Evolutionary conservation across 768 basidiomycete genomes (phyloP).

Genomic region (Agrocybe chaxingu): DNA sequence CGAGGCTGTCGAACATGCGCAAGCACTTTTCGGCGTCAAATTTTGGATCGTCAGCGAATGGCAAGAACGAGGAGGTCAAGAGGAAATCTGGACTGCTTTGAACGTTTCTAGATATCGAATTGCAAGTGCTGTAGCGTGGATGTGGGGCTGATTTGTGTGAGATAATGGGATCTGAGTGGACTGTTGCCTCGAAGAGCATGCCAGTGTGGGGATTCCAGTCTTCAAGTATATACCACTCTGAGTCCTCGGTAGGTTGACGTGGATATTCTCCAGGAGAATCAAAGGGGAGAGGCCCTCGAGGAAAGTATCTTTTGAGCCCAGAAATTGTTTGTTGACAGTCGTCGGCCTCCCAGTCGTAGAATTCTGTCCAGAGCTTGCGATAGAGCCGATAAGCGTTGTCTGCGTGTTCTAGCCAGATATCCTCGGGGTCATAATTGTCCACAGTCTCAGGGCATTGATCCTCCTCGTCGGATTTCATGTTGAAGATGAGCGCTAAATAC

Average conservation of each 20-base stretch:
- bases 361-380: conserved; percentile 37
- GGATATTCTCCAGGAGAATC: neutral
- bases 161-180: neutral
- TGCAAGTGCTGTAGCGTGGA: conserved; percentile 43
- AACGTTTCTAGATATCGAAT: conserved; percentile 36
- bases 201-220: neutral
- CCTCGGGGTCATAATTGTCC: conserved; percentile 1
- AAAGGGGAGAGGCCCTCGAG: neutral
- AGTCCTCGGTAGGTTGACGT: neutral
- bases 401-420: conserved; percentile 13
- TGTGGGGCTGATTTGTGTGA: conserved; percentile 7
- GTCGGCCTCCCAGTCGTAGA: conserved; percentile 41
- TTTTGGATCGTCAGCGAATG: conserved; percentile 42
- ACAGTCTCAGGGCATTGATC: neutral
- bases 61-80: conserved; percentile 29
- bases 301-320: neutral
- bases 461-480: no score
- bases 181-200: neutral
- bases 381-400: conserved; percentile 28
- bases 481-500: no score
- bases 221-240: no score
- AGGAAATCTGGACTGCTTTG: neutral
- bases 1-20: conserved; percentile 21
- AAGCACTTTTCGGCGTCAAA: conserved; percentile 33
- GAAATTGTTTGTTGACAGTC: conserved; percentile 19